A percentile compares a stretch with the other conserved stretches of the same genome.
These are phyloP conservation scores for Claviceps maximensis DNA, from an alignment of 2,329 filamentous ascomycete species.

Conservation along the genomic window DNA sequence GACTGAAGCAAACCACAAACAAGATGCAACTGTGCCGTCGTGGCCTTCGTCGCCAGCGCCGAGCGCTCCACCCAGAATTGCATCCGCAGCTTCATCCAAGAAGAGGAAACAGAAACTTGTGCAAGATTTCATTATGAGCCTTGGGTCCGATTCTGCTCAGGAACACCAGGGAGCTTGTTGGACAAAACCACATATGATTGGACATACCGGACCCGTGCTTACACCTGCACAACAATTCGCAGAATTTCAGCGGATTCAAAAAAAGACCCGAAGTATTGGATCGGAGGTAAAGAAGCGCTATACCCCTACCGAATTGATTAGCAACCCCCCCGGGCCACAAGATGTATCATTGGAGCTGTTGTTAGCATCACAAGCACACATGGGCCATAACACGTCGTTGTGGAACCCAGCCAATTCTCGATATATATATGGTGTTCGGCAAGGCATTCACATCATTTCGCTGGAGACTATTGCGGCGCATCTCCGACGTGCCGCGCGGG, in stretches of 20 bases:
- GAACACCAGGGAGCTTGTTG: constrained; percentile 21
- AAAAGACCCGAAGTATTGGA: constrained; percentile 34
- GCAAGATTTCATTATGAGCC: constrained; percentile 20
- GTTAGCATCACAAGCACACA: constrained; percentile 73
- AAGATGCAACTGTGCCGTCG: constrained; percentile 6
- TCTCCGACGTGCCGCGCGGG: constrained; percentile 80
- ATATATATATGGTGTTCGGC: constrained; percentile 84
- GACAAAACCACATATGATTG: constrained; percentile 19
- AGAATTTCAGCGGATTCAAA: constrained; percentile 25
- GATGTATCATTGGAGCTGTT: constrained; percentile 85
- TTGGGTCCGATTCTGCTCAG: constrained; percentile 21
- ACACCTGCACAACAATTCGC: constrained; percentile 26
- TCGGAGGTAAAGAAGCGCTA: constrained; percentile 42
- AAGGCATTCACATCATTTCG: constrained; percentile 85
- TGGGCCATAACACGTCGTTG: constrained; percentile 78
- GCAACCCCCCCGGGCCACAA: constrained; percentile 59
- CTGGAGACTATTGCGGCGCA: constrained; percentile 81
- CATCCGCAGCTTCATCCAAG: constrained; percentile 11
- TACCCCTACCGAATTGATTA: constrained; percentile 50
- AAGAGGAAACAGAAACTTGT: constrained; percentile 23
- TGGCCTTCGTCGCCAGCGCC: constrained; percentile 13
- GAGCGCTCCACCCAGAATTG: constrained; percentile 9
- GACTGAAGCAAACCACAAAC: constrained; percentile 13
- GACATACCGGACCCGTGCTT: constrained; percentile 22
- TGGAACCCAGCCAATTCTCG: constrained; percentile 93